These are phyloP conservation scores for Esteya vermicola DNA, from an alignment of 2,329 filamentous ascomycete species.

Conservation along the genomic window DNA sequence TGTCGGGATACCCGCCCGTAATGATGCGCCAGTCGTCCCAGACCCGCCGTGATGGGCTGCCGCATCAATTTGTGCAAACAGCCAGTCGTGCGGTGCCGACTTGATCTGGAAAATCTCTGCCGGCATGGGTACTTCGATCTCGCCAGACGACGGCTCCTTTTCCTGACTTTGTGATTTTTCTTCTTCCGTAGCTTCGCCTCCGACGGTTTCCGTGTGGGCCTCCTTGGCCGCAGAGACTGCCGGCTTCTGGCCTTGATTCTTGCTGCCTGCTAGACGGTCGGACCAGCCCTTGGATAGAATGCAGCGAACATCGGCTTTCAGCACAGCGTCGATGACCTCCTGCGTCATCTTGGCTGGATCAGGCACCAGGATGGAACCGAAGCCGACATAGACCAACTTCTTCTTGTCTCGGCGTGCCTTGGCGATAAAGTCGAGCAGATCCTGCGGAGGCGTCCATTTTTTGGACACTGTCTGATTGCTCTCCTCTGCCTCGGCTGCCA, in stretches of 20 bases:
- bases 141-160: too few species aligned
- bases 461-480: not conserved
- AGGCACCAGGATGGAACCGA: constrained; percentile 88
- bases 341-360: constrained; percentile 80
- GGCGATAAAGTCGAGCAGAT: constrained; percentile 70
- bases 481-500: not conserved
- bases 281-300: constrained; percentile 97
- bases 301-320: constrained; percentile 84
- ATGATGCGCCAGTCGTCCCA: constrained; percentile 84
- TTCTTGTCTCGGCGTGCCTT: constrained; percentile 68
- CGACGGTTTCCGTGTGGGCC: constrained; percentile 23
- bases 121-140: constrained; percentile 58
- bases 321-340: constrained; percentile 83
- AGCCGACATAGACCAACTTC: constrained; percentile 92
- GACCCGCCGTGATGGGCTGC: constrained; percentile 90
- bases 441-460: constrained; percentile 56
- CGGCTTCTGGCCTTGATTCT: constrained; percentile 5
- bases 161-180: too few species aligned
- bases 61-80: constrained; percentile 87
- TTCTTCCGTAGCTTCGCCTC: too few species aligned
- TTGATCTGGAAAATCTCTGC: constrained; percentile 78
- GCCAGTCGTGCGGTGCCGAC: constrained; percentile 88
- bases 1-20: constrained; percentile 82
- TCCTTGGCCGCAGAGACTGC: not conserved
- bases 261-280: constrained; percentile 41